Percentiles rank a stretch among this genome's conserved stretches.
Conservation (phyloP, 2,329 filamentous ascomycete species). For the Hypoxylon sp. region DNA sequence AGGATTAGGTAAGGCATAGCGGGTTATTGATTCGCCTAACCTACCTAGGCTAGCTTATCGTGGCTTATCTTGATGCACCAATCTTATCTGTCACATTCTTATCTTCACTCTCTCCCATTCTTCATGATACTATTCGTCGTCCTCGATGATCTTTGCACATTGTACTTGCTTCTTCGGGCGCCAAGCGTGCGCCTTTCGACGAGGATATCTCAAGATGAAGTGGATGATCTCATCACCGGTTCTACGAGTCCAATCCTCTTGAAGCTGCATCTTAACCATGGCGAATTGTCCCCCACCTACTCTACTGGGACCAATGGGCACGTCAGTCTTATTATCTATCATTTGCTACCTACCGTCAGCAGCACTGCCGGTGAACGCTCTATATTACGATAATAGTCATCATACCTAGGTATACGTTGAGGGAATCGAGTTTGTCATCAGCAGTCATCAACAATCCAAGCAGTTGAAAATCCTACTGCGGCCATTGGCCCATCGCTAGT, state of each 20-base stretch:
- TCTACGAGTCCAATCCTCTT: constrained; percentile 10
- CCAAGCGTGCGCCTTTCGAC: constrained; percentile 24
- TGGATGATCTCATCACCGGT: constrained; percentile 13
- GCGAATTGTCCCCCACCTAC: constrained; percentile 8
- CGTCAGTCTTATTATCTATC: constrained; percentile 18
- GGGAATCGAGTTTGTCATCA: background rate
- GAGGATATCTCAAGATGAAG: constrained; percentile 2
- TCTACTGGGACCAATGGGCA: constrained; percentile 21
- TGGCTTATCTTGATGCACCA: constrained; percentile 1
- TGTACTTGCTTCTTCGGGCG: constrained; percentile 27
- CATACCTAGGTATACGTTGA: background rate
- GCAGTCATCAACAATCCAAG: constrained; percentile 3
- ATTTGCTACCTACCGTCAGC: constrained; percentile 1
- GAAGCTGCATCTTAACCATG: constrained; percentile 8
- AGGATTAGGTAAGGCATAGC: background rate
- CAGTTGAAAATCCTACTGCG: constrained; percentile 2
- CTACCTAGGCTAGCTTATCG: background rate
- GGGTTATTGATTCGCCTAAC: background rate
- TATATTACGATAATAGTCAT: background rate
- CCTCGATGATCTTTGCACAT: constrained; percentile 17
- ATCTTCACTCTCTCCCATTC: constrained; percentile 17
- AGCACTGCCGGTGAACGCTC: background rate
- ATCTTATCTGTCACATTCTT: constrained; percentile 27
- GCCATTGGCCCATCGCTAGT: constrained; percentile 21
- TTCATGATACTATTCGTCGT: constrained; percentile 26